Base-by-base conservation (phyloP, 2,329 filamentous ascomycete genomes). In the Sclerotinia subarctica region DNA sequence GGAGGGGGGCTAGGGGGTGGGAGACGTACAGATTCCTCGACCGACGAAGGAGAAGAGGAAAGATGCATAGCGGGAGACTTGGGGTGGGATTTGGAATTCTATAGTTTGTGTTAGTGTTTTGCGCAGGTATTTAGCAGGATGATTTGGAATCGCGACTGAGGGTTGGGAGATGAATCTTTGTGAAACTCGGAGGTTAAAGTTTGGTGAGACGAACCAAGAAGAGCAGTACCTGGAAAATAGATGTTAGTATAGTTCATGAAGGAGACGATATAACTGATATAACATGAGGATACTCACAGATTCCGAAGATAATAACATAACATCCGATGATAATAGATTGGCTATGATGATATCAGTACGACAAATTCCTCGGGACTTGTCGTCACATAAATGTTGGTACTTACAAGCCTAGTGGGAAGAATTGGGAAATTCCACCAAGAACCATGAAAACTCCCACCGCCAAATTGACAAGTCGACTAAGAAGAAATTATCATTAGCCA, bases 31-130 rank as follows among this genome's bases (percentile, higher is more conserved):
- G 79, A 93, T 85, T 81, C 95, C 95, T 78, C 95, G 93, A 70
- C 95, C 95, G 74, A 98, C 82, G 85, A 99, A 98, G 68, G 92
- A 96, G 84, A 98, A 98, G 81, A 98, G 89, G 84, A 99, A 99
- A 15, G 93, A 96, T 66, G 93, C 94, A 83, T 98, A 97, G 81
- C 93, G 90, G 69, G 93, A 90, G 66, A 97, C 85, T 79, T 97
- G 94, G 69, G 94, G 92, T 63, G 95, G 94, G 75, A 97, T 94
- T 81, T 97, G 91, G 83, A 98, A 96, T 81, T 99, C 95, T 63
- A 51, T 59, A 26, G 15, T 17, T 68, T 49, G n/a, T 26, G 38
- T 38, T 59, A 46, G 56, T 44, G 21, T 38, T 17, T 47, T 46
- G n/a, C 17, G 35, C 32, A 21, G 38, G 21, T 5, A 4, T 53